phyloP scores from a whole-genome alignment of 1,284 basidiomycete species.

The Microbotryomycetes sp. region DNA sequence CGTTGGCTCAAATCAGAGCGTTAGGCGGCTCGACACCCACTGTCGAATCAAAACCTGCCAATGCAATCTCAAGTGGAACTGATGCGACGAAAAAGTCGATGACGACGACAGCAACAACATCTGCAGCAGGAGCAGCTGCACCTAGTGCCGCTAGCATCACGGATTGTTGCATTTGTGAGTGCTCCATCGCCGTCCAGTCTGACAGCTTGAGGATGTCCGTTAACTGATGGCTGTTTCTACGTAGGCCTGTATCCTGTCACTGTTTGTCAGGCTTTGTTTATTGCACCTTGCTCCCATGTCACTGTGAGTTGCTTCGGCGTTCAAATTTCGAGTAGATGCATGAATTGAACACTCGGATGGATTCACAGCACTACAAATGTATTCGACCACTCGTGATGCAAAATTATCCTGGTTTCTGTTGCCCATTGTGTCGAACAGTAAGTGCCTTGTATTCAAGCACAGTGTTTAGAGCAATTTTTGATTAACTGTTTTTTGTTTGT shows the following conservation, averaged over 20 bases:
- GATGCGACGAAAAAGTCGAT: conserved; percentile 39
- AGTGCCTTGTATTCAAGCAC: neutral
- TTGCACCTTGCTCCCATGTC: conserved; percentile 76
- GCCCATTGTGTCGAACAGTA: conserved; percentile 67
- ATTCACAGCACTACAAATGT: conserved; percentile 88
- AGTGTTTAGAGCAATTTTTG: too few relatives aligned
- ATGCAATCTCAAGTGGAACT: conserved; percentile 3
- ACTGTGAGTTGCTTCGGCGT: conserved; percentile 28
- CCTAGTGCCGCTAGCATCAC: conserved; percentile 51
- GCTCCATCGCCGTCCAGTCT: too few relatives aligned
- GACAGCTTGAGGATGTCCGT: too few relatives aligned
- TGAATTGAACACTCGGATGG: neutral
- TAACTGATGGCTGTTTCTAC: conserved; percentile 4
- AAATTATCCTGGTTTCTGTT: conserved; percentile 90
- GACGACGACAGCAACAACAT: conserved; percentile 37
- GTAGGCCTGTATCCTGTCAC: conserved; percentile 82
- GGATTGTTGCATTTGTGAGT: conserved; percentile 89
- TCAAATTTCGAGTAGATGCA: neutral
- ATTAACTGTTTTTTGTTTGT: conserved; percentile 46
- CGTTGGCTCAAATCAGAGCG: conserved; percentile 70
- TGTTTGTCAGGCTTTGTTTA: conserved; percentile 92
- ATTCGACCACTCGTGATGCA: conserved; percentile 80
- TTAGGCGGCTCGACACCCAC: conserved; percentile 48
- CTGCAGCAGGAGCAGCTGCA: conserved; percentile 26
- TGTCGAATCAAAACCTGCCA: conserved; percentile 21